Evolutionary conservation across 2,329 filamentous ascomycete species (phyloP), one percentile per base, ranked within the genome.

Genomic region (Alternaria viburni): DNA sequence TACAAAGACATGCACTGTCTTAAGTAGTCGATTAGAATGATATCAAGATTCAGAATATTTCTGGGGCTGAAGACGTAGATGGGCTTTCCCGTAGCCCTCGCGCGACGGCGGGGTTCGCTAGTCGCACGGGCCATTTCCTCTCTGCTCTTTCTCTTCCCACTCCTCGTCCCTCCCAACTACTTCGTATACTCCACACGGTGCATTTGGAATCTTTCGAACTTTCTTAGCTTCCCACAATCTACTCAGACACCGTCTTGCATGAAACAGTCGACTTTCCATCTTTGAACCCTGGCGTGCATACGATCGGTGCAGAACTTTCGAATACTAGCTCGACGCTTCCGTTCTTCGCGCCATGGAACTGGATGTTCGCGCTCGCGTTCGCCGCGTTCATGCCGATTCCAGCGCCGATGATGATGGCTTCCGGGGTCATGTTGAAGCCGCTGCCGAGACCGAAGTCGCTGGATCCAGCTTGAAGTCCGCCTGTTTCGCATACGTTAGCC

Each of bases 401-500:
- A 23, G 49, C 21, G 11, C 60, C 60, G 15, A 68, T 45, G 0
- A 32, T 36, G 21, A 66, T 52, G 17, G 32, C 13, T 7, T 57
- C 57, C 0, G 60, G 60, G 8, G 25, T 66, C 6, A 66, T 64
- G 15, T 55, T 66, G 23, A 63, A 66, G 26, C 65, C 63, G 17
- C 60, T 45, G 7, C 63, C 65, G 6, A 66, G 28, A 21, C 65
- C 63, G 17, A 59, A 68, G 19, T 56, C 41, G 8, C 36, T 56
- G 15, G 65, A 67, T 11, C 60, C 65, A 4, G 65, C 63, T 43
- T 62, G 58, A 10, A 68, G 59, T 23, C 62, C 65, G 13, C 64
- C 57, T 66, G 44, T 10, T 36, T 45, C 41, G 15, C 23, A 6
- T 21, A 8, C 44, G 54, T 59, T n/a, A 57, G 59, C n/a, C 6